Evolutionary conservation across 1,284 basidiomycete genomes (phyloP).

Genomic region (Sporisorium reilianum): DNA sequence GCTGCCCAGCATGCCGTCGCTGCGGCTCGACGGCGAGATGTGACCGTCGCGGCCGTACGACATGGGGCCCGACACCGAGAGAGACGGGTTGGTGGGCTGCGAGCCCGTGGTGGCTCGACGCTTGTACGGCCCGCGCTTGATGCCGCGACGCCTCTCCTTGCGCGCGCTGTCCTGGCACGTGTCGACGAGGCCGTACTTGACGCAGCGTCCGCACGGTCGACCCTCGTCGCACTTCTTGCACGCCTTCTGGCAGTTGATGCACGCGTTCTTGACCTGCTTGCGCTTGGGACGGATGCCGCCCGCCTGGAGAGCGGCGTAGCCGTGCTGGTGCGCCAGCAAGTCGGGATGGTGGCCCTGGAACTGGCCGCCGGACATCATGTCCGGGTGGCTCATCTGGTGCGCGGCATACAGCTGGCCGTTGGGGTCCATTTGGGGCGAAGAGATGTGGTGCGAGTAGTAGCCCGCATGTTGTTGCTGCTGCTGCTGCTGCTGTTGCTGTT

Average conservation of each 20-base stretch:
- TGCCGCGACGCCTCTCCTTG: constrained; percentile 85
- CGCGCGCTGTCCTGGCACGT: constrained; percentile 83
- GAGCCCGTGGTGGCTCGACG: constrained; percentile 71
- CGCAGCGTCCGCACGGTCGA: constrained; percentile 84
- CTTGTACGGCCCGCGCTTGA: constrained; percentile 91
- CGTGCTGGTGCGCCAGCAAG: constrained; percentile 35
- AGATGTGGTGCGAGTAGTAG: constrained; percentile 45
- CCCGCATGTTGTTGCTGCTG: constrained; percentile 25
- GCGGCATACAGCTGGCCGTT: constrained; percentile 43
- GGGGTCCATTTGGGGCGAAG: constrained; percentile 48
- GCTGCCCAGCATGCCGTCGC: constrained; percentile 41
- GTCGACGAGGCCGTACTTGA: constrained; percentile 83
- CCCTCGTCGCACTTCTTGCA: constrained; percentile 92
- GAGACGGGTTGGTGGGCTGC: constrained; percentile 37
- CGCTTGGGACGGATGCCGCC: constrained; percentile 73
- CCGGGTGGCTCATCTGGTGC: constrained; percentile 49
- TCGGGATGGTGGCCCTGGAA: constrained; percentile 42
- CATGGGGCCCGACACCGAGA: constrained; percentile 29
- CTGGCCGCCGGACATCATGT: constrained; percentile 35
- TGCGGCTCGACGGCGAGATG: constrained; percentile 37
- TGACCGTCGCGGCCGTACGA: constrained; percentile 39
- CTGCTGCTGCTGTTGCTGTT: constrained; percentile 39
- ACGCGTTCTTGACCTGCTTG: constrained; percentile 88
- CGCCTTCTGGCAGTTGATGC: constrained; percentile 87
- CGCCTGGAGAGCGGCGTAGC: constrained; percentile 35